Base-by-base conservation (phyloP, 169 alveolate genomes). In the Cryptosporidium tyzzeri region DNA sequence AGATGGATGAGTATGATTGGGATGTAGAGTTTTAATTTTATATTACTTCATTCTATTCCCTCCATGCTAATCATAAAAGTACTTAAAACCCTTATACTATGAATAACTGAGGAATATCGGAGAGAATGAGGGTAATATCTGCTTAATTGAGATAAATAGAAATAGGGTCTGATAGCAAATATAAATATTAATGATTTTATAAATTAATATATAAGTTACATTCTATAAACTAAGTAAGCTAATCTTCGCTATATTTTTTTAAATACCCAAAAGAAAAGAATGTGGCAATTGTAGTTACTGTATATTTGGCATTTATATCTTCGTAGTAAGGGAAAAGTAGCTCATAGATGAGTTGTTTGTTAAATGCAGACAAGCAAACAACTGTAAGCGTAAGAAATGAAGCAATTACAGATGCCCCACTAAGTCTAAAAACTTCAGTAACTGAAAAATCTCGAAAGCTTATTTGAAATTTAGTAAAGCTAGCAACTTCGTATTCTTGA, bases 371-470 rank as follows among this genome's bases (percentile, higher is more conserved):
- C 37, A 80, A 29, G n/a, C 89, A 80, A 23, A 80, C 80, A 12
- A 80, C 69, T 7, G 65, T 41, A 26, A 80, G 26, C 9, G 89
- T 80, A 21, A 80, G 65, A n/a, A 80, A 80, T 23, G 89, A 80
- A n/a, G 89, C 75, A 26, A 80, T 67, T 7, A 48, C 74, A 18
- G 89, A 62, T 23, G 89, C 89, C 16, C 89, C 75, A 65, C 89
- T 80, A n/a, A 80, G 67, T 41, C 89, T 21, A 41, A 80, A 80
- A 12, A 80, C 89, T 37, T 80, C 89, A 26, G 75, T 62, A 1
- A 80, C 89, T 21, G 89, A 80, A 44, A 80, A 80, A 58, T 80
- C 89, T 14, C 75, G 71, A 37, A 80, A 80, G 37, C 80, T 80
- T 14, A 80, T 23, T 4, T 80, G 73, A 29, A 80, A 62, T 50